Evolutionary conservation across 1,139 yeast species (phyloP).

Genomic region (Pichia norvegensis): DNA sequence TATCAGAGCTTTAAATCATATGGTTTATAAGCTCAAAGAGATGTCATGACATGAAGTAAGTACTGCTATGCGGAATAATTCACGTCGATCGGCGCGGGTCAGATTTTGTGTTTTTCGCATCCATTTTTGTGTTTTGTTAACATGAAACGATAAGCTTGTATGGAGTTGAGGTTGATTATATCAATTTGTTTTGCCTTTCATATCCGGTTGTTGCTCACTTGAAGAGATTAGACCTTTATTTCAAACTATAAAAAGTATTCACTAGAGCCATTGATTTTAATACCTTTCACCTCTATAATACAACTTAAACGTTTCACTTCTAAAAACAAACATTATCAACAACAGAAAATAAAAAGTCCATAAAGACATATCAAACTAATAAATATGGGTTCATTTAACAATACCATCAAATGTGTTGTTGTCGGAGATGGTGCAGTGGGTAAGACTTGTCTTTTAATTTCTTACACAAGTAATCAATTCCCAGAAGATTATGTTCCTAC

Average conservation of each 20-base stretch:
- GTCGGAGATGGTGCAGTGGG: slow-evolving; percentile 99
- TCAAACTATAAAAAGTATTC: neutral
- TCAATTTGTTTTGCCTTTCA: neutral
- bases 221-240: neutral
- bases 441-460: slow-evolving; percentile 82
- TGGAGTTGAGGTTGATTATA: neutral
- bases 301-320: neutral
- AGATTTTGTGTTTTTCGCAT: neutral
- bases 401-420: slow-evolving; percentile 86
- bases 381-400: slow-evolving; percentile 17
- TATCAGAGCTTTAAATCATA: too few relatives aligned
- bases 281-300: neutral
- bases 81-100: neutral
- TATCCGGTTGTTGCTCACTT: neutral
- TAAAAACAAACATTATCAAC: neutral
- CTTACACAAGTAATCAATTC: slow-evolving; percentile 80
- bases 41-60: too few relatives aligned
- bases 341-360: neutral
- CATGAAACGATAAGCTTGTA: neutral
- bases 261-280: neutral
- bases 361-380: neutral
- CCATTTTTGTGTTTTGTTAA: neutral
- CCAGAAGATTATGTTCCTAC: slow-evolving; percentile 90
- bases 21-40: too few relatives aligned
- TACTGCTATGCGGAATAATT: too few relatives aligned